Percentiles rank a stretch among this genome's conserved stretches.
phyloP scores from a whole-genome alignment of 164 flowering plant species.

The Nymphaea colorata region DNA sequence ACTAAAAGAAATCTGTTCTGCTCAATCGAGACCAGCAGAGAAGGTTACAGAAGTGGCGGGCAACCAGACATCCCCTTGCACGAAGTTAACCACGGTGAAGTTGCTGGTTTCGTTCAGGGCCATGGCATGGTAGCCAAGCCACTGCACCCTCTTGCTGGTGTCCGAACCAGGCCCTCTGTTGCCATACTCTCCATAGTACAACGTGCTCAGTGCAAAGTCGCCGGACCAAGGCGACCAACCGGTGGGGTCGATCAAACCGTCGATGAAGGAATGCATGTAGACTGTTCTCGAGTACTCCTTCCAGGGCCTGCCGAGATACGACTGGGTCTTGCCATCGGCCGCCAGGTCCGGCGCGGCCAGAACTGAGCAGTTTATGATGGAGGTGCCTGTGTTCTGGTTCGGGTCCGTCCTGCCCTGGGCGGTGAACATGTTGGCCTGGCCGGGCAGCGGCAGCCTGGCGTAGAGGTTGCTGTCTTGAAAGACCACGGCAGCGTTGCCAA shows the following conservation, averaged over 20 bases:
- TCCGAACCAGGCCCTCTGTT: slow-evolving; percentile 4
- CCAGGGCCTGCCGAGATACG: slow-evolving; percentile 8
- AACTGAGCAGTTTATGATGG: slow-evolving; percentile 3
- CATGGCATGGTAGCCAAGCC: slow-evolving; percentile 6
- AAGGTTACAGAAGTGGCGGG: not conserved
- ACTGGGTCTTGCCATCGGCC: not conserved
- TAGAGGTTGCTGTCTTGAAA: slow-evolving; percentile 6
- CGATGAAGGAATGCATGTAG: slow-evolving; percentile 2
- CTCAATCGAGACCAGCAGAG: not conserved
- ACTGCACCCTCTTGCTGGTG: not conserved
- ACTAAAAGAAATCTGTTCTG: too few species aligned
- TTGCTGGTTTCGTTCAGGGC: not conserved
- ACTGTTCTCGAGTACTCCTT: slow-evolving; percentile 3
- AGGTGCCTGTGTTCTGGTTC: slow-evolving; percentile 6
- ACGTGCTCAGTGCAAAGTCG: slow-evolving; percentile 3
- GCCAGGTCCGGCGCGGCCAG: slow-evolving; percentile 1
- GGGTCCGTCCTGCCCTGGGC: slow-evolving; percentile 8
- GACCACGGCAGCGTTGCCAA: slow-evolving; percentile 6
- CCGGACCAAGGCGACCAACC: slow-evolving; percentile 5
- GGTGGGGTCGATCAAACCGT: not conserved
- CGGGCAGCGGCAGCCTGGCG: slow-evolving; percentile 3
- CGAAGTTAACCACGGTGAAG: slow-evolving; percentile 4
- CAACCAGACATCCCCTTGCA: slow-evolving; percentile 5
- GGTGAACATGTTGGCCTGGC: slow-evolving; percentile 3
- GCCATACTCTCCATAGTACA: slow-evolving; percentile 6